Conservation (phyloP, 2,329 filamentous ascomycete species). For the Penicillium digitatum region DNA sequence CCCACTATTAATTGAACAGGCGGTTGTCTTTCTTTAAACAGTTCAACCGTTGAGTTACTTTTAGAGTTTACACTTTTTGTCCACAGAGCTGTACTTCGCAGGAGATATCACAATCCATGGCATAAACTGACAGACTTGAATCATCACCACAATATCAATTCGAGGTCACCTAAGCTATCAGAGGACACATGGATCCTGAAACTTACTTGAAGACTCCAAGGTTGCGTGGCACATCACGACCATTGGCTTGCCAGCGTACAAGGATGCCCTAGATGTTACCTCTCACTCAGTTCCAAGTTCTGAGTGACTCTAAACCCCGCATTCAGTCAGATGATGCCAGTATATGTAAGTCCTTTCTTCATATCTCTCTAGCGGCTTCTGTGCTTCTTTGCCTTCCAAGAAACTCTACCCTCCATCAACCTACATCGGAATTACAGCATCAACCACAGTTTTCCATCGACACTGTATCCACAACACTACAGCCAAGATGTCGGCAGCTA, state of each 20-base stretch:
- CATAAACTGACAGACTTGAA: not conserved
- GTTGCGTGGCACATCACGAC: not conserved
- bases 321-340: slow-evolving; percentile 21
- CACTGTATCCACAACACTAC: not conserved
- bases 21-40: not conserved
- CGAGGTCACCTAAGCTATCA: not conserved
- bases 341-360: slow-evolving; percentile 16
- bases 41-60: not conserved
- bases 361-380: not conserved
- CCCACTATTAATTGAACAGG: not conserved
- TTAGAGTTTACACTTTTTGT: not conserved
- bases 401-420: slow-evolving; percentile 4
- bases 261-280: slow-evolving; percentile 21
- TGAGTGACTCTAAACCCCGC: slow-evolving; percentile 20
- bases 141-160: not conserved
- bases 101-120: not conserved
- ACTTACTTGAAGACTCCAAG: not conserved
- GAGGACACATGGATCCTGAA: slow-evolving; percentile 6
- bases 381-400: not conserved
- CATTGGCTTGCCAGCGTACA: slow-evolving; percentile 15
- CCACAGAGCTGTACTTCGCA: not conserved
- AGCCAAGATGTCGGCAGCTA: slow-evolving; percentile 22
- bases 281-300: slow-evolving; percentile 8
- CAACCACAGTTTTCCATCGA: slow-evolving; percentile 3
- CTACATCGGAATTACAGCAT: not conserved